Evolutionary conservation across 2,329 filamentous ascomycete genomes (phyloP).

Genomic region (Sarocladium oryzae): DNA sequence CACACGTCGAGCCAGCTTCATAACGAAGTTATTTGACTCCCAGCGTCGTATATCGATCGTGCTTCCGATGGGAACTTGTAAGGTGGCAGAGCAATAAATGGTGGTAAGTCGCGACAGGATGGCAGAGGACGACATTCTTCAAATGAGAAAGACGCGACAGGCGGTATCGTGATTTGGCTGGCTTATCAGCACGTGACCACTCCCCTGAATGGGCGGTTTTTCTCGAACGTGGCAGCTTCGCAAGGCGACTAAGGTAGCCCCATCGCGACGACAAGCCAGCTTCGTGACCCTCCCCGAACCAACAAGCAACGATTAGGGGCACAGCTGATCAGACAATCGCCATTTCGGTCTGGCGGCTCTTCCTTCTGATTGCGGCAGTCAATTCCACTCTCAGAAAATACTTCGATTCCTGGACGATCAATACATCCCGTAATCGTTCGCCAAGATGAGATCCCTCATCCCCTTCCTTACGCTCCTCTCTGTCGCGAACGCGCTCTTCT

Average conservation of each 20-base stretch:
- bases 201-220: constrained; percentile 28
- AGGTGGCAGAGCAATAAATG: background rate
- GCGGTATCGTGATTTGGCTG: background rate
- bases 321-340: constrained; percentile 1
- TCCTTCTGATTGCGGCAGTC: background rate
- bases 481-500: constrained; percentile 77
- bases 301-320: background rate
- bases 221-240: constrained; percentile 50
- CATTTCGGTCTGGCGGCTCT: background rate
- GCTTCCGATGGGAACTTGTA: background rate
- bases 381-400: background rate
- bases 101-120: background rate
- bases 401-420: background rate
- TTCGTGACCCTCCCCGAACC: background rate
- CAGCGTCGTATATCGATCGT: background rate
- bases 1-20: background rate
- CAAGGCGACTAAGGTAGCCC: constrained; percentile 3
- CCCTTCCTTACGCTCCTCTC: constrained; percentile 60
- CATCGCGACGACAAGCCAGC: constrained; percentile 8
- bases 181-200: constrained; percentile 27
- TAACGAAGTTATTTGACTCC: background rate
- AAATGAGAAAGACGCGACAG: background rate
- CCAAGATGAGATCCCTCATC: constrained; percentile 53
- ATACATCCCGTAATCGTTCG: background rate
- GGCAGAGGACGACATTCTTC: background rate